A percentile compares a stretch with the other conserved stretches of the same genome.
Evolutionary conservation across 2,329 filamentous ascomycete species (phyloP).

Genomic region (Stenocarpella maydis): DNA sequence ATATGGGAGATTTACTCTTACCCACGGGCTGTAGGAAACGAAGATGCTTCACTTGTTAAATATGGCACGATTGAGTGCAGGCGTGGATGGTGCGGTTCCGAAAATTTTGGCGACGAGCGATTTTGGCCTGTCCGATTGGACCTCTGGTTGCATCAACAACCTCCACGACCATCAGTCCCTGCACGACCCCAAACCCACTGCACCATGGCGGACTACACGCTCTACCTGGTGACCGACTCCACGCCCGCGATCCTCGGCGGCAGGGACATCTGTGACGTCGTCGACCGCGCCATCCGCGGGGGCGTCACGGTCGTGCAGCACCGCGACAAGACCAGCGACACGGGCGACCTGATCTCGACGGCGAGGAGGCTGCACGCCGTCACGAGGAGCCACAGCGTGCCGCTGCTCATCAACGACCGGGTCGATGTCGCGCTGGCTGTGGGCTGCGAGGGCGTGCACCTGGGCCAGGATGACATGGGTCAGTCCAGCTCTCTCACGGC

Average conservation of each 20-base stretch:
- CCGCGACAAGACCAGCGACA: conserved; percentile 86
- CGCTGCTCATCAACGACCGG: conserved; percentile 91
- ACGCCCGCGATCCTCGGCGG: conserved; percentile 82
- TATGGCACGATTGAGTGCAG: too few species aligned
- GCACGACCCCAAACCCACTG: not conserved
- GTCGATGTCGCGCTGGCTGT: conserved; percentile 88
- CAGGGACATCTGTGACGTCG: conserved; percentile 74
- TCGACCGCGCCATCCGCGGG: conserved; percentile 77
- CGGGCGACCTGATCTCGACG: conserved; percentile 72
- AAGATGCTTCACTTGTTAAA: too few species aligned
- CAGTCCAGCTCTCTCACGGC: conserved; percentile 41
- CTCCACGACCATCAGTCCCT: too few species aligned
- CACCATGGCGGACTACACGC: conserved; percentile 71
- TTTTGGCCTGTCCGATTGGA: not conserved
- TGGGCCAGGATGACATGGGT: conserved; percentile 95
- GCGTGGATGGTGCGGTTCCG: too few species aligned
- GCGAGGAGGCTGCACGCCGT: conserved; percentile 76
- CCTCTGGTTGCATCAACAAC: not conserved
- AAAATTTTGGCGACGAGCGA: conserved; percentile 16
- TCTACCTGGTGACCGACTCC: conserved; percentile 94
- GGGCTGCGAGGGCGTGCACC: conserved; percentile 89
- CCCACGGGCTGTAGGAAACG: too few species aligned
- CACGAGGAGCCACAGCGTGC: conserved; percentile 73
- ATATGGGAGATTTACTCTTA: too few species aligned
- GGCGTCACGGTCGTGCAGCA: conserved; percentile 90